Evolutionary conservation across 257 asterid species (phyloP), one percentile per base, ranked within the genome.

Genomic region (Coffea canephora): DNA sequence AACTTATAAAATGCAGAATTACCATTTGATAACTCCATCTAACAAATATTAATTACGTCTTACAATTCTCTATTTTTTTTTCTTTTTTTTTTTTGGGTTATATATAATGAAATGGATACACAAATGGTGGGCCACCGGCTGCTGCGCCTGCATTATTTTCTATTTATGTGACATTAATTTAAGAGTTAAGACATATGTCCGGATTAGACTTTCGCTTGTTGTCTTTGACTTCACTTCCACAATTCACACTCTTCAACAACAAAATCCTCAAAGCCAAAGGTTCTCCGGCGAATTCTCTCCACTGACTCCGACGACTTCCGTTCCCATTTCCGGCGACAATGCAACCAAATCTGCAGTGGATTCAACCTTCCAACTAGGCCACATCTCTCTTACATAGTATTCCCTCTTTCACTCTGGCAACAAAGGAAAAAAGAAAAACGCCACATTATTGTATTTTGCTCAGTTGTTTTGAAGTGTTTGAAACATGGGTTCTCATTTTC

Each of bases 301-400:
- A 71, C 72, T 6, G 31, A 13, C n/a, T 61, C 82, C 84, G 84
- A 66, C 74, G 57, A 36, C 65, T 50, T 8, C 69, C 75, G 61
- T 13, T 18, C 69, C 65, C 72, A 50, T 78, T 66, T 31, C 82
- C 85, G 79, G 79, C 49, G 46, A 2, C 76, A 75, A 45, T 69
- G 67, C 57, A 1, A 13, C 34, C 57, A 25, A 74, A 67, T 41
- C 52, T 2, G n/a, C 52, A 52, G 6, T 12, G 34, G 67, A 36
- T n/a, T 39, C 75, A 48, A 71, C 11, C 62, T 69, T 69, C 61
- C 16, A 21, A 25, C 69, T 8, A 59, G 14, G 57, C 8, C 36
- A 25, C 68, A 57, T 70, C 68, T 71, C 69, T 18, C 54, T 73
- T 41, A 64, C 64, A 50, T 2, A 9, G 15, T 34, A 31, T 69